Base-by-base conservation (phyloP, 1,284 basidiomycete genomes). In the Cutaneotrichosporon sp. region DNA sequence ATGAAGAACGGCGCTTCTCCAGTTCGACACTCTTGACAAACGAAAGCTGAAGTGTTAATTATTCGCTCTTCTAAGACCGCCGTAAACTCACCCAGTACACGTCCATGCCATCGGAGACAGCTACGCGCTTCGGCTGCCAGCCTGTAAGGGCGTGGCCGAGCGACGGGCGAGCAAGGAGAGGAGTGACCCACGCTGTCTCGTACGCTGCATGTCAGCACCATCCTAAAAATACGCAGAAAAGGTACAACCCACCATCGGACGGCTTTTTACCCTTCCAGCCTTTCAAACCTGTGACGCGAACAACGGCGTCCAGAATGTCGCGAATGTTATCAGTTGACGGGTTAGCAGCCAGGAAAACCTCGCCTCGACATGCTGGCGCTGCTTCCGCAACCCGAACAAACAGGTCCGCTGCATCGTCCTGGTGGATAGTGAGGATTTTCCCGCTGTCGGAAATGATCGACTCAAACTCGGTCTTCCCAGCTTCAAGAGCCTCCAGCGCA, bases 371-470 rank as follows among this genome's bases (percentile, higher is more conserved):
- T 5, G 78, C 49, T 5, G 67, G 60, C 5, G 67, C 75, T 61
- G 75, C 60, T 66, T 81, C 80, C 2, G 75, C 75, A 4, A 75
- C 74, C 5, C 75, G 64, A 12, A 80, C 47, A 54, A 78, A 81
- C 32, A 79, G 57, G 46, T 80, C 78, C 8, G 79, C 81, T n/a
- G 79, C 66, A 62, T 82, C 81, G 59, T 81, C 80, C 16, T 63
- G 59, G 62, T 82, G 81, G 25, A 82, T 70, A 0, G 76, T 58
- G 8, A 76, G 59, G 20, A 73, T 71, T 22, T 79, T 65, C 0
- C 54, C 54, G 14, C 73, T 77, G 2, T 77, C 78, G 1, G 75
- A 70, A 8, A 62, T 64, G 3, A 78, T 79, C 3, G 54, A 38
- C 26, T 57, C 55, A 34, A 65, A 61, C 26, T 66, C 71, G 75